Conservation (phyloP, 1,284 basidiomycete species). For the Inonotus hispidus region DNA sequence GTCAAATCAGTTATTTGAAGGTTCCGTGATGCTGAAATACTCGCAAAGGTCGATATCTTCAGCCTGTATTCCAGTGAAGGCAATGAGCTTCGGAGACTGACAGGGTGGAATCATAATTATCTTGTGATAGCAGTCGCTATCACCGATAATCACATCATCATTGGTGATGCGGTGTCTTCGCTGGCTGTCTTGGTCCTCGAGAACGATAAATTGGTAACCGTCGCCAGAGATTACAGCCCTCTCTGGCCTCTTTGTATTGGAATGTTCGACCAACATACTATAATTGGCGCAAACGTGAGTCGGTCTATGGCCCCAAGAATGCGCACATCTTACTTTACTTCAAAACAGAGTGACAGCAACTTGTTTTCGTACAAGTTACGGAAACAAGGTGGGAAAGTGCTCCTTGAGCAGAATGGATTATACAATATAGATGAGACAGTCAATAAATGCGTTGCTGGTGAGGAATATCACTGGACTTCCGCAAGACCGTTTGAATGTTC, state of each 20-base stretch:
- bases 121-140: slow-evolving; percentile 59
- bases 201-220: slow-evolving; percentile 44
- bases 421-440: slow-evolving; percentile 69
- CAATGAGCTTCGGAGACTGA: slow-evolving; percentile 37
- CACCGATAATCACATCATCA: slow-evolving; percentile 46
- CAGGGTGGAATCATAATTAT: slow-evolving; percentile 78
- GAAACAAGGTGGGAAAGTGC: slow-evolving; percentile 31
- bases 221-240: slow-evolving; percentile 76
- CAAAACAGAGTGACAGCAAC: slow-evolving; percentile 62
- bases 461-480: slow-evolving; percentile 14
- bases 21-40: neutral
- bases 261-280: slow-evolving; percentile 44
- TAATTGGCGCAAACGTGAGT: slow-evolving; percentile 77
- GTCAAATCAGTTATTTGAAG: slow-evolving; percentile 25
- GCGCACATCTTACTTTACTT: slow-evolving; percentile 3
- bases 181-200: slow-evolving; percentile 63
- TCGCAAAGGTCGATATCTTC: slow-evolving; percentile 42
- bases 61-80: slow-evolving; percentile 32
- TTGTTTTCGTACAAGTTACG: slow-evolving; percentile 64
- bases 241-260: slow-evolving; percentile 65
- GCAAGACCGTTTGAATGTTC: neutral
- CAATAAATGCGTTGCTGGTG: slow-evolving; percentile 64
- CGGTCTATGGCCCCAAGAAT: neutral
- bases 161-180: slow-evolving; percentile 82
- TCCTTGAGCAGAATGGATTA: slow-evolving; percentile 56